These are phyloP conservation scores for Aspergillus leporis DNA, from an alignment of 495 filamentous ascomycete species.

Conservation along the genomic window DNA sequence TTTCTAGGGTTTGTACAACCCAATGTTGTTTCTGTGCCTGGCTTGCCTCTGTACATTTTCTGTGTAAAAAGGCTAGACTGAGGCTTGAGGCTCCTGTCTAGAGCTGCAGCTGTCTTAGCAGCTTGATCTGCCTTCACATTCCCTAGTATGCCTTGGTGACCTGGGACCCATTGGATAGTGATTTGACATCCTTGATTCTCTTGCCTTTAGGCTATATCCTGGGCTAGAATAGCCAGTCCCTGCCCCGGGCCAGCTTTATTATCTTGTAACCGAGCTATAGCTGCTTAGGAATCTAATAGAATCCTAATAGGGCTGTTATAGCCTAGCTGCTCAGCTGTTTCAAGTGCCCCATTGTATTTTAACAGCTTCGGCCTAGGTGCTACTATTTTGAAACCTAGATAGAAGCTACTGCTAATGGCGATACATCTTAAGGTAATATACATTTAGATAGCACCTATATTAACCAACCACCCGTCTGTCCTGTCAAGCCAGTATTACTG, in stretches of 20 bases:
- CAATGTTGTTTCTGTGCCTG: neutral
- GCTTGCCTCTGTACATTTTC: neutral
- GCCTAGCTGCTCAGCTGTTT: no score
- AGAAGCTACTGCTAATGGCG: neutral
- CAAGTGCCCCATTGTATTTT: neutral
- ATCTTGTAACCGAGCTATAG: no score
- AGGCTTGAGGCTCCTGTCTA: neutral
- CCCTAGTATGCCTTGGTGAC: neutral
- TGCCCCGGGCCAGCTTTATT: no score
- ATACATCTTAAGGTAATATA: neutral
- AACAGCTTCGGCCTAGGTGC: neutral
- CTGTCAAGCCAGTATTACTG: neutral
- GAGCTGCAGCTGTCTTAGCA: neutral
- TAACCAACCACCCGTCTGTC: neutral
- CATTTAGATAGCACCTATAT: neutral
- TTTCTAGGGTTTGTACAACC: neutral
- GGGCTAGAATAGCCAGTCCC: no score
- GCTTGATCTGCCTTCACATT: neutral
- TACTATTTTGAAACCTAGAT: neutral
- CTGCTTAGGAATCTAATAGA: no score
- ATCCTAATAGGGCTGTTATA: no score
- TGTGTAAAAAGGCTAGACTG: neutral
- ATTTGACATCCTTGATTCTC: no score
- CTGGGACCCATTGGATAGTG: no score
- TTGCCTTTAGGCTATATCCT: no score